Evolutionary conservation across 2,329 filamentous ascomycete genomes (phyloP), one percentile per base, ranked within the genome.

Genomic region (Trichoderma endophyticum): DNA sequence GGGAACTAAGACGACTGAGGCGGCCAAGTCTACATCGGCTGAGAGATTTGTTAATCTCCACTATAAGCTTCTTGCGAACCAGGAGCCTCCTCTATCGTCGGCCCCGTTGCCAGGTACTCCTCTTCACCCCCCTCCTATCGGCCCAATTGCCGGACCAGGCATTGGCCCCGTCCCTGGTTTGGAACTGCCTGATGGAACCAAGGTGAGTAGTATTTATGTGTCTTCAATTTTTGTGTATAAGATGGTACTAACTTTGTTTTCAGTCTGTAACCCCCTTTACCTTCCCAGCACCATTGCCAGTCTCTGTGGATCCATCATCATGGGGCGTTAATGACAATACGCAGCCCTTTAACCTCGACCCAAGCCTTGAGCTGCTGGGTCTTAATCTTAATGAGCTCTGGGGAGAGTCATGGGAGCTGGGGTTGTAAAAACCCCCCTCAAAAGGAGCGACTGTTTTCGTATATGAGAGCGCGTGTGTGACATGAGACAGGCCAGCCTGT

Each of bases 31-130:
- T 4, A 85, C 85, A 6, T 87, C 87, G 3, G 87, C 88, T 1
- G 87, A 90, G 79, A 82, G 87, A 21, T 90, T 90, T 75, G 85
- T 90, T 75, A 85, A 84, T 71, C 80, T 90, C 34, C 87, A 90
- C 78, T 88, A 87, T 76, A 86, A 86, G 75, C 82, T 90, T 67
- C 78, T 89, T 26, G 85, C 86, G 4, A 86, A 87, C 72, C 87
- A 89, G 77, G 85, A 88, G 26, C 81, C 83, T 11, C 81, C 83
- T 0, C 79, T 81, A 32, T 77, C 81, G 7, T 79, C 81, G 7
- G 81, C 77, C 24, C 75, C 77, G 36, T 63, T 75, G 59, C 75
- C 78, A 34, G 73, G 73, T 51, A 73, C 77, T 26, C 71, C 77
- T 36, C 74, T 79, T 65, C 73, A 75, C 71, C 69, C 74, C 39